Percentiles rank a stretch among this genome's conserved stretches.
phyloP scores from a whole-genome alignment of 225 moss, liverwort and hornwort genomes.

The Marchantia polymorpha region DNA sequence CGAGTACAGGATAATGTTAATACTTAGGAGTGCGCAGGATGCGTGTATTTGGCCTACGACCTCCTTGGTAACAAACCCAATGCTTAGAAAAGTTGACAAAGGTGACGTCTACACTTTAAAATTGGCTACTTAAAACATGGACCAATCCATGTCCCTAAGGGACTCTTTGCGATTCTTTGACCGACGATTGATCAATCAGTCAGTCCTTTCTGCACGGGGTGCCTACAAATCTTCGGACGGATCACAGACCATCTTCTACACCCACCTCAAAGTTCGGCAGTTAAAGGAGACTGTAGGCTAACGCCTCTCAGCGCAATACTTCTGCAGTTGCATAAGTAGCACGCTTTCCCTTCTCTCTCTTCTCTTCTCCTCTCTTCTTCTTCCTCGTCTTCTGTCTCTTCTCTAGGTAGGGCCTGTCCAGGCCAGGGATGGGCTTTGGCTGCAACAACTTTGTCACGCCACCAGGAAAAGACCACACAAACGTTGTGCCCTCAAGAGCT shows the following conservation, averaged over 20 bases:
- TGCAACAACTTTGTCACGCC: neutral
- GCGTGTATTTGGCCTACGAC: neutral
- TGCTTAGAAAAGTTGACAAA: constrained; percentile 8
- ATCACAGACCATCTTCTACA: constrained; percentile 1
- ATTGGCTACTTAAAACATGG: neutral
- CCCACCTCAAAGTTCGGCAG: constrained; percentile 19
- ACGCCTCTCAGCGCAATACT: neutral
- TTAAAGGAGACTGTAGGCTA: constrained; percentile 3
- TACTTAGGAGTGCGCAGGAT: neutral
- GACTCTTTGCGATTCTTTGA: neutral
- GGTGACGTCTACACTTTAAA: constrained; percentile 2
- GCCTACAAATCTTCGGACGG: constrained; percentile 13
- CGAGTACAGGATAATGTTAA: neutral
- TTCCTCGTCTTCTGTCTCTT: neutral
- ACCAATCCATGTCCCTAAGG: constrained; percentile 6
- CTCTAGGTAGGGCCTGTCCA: neutral
- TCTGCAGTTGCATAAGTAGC: neutral
- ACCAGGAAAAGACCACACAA: neutral
- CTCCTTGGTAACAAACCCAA: constrained; percentile 1
- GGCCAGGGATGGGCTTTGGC: neutral
- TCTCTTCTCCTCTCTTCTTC: neutral
- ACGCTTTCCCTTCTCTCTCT: constrained; percentile 1
- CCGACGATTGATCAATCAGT: constrained; percentile 10
- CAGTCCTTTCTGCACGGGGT: neutral
- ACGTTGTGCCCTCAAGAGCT: neutral